Conservation (phyloP, 495 filamentous ascomycete species). For the Opeltia flavorubescens region DNA sequence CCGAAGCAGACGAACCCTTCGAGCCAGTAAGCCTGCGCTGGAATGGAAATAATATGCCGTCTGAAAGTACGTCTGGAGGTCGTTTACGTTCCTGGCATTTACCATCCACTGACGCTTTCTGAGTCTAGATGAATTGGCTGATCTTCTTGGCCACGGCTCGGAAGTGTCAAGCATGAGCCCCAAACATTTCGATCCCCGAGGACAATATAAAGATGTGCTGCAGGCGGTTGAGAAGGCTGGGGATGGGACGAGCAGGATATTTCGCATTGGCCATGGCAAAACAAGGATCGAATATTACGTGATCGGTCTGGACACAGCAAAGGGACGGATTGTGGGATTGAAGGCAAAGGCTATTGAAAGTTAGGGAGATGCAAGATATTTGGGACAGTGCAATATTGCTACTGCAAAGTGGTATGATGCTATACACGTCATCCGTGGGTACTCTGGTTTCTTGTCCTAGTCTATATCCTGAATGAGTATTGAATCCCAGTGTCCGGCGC, state of each 20-base stretch:
- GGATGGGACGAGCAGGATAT: slow-evolving; percentile 59
- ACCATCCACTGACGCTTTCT: slow-evolving; percentile 15
- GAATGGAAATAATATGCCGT: slow-evolving; percentile 28
- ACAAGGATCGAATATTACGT: slow-evolving; percentile 67
- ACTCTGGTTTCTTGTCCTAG: too few relatives aligned
- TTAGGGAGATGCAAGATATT: slow-evolving; percentile 22
- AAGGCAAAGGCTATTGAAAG: slow-evolving; percentile 67
- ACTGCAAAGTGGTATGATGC: too few relatives aligned
- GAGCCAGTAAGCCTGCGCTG: slow-evolving; percentile 55
- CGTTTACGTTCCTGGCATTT: slow-evolving; percentile 10
- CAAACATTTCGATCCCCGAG: slow-evolving; percentile 47
- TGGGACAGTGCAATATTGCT: neutral
- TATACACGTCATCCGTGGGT: too few relatives aligned
- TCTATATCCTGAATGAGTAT: neutral
- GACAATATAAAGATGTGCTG: slow-evolving; percentile 42
- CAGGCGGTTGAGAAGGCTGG: slow-evolving; percentile 39
- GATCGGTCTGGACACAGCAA: slow-evolving; percentile 40
- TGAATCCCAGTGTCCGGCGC: too few relatives aligned
- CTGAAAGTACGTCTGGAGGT: slow-evolving; percentile 15
- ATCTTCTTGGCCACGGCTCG: slow-evolving; percentile 37
- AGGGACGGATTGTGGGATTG: slow-evolving; percentile 50
- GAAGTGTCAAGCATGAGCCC: slow-evolving; percentile 38
- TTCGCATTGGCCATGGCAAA: slow-evolving; percentile 43
- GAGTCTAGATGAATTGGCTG: slow-evolving; percentile 41
- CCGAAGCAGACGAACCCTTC: slow-evolving; percentile 77